A percentile compares a stretch with the other conserved stretches of the same genome.
phyloP scores from a whole-genome alignment of 202 grass and related monocot genomes.

The Elaeis oleifera region DNA sequence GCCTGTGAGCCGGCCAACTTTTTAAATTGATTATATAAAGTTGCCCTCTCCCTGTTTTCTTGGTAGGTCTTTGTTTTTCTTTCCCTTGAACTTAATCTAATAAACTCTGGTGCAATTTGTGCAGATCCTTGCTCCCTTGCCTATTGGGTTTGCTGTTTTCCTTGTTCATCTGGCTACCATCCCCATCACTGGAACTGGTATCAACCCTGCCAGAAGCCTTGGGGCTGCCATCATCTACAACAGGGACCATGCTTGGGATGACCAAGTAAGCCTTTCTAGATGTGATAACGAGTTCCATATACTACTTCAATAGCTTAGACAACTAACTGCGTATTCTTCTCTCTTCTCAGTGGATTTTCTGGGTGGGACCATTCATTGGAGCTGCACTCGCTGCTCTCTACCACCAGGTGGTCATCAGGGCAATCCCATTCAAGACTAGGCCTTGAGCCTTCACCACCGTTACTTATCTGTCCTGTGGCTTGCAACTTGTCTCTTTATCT shows the following conservation, averaged over 20 bases:
- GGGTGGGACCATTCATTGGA: conserved; percentile 51
- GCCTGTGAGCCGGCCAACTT: no score
- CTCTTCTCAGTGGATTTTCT: conserved; percentile 47
- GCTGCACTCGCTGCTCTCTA: conserved; percentile 44
- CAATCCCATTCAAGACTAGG: conserved; percentile 41
- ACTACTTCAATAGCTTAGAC: no score
- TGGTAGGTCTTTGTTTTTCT: no score
- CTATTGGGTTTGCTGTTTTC: conserved; percentile 10
- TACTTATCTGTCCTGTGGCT: conserved; percentile 4
- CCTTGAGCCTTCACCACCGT: conserved; percentile 11
- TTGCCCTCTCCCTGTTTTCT: no score
- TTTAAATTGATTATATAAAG: no score
- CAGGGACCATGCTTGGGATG: conserved; percentile 8
- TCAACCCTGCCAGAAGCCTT: conserved; percentile 11
- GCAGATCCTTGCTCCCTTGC: conserved; percentile 16
- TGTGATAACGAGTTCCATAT: no score
- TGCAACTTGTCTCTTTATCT: background rate
- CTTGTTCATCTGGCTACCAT: conserved; percentile 14
- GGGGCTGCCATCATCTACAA: conserved; percentile 13
- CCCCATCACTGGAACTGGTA: conserved; percentile 8
- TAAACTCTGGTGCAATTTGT: background rate
- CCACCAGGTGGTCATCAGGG: conserved; percentile 44
- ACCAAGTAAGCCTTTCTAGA: background rate
- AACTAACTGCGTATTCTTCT: background rate
- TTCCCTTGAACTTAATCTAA: no score